Percentiles rank a stretch among this genome's conserved stretches.
Evolutionary conservation across 352 stramenopile species (phyloP).

Genomic region (Pythium utonaiense): DNA sequence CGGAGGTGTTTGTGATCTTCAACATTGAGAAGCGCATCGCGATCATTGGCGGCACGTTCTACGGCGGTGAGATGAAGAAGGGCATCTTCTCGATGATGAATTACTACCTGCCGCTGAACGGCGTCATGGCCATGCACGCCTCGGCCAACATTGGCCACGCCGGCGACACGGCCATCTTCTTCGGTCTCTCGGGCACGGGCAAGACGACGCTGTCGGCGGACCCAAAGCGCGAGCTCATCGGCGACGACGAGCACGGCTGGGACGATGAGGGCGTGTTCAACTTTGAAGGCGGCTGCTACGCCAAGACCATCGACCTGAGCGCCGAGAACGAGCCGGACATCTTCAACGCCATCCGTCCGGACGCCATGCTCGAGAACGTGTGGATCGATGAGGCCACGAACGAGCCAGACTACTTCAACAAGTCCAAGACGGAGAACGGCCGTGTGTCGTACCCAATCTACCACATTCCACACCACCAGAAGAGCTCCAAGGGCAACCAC

Average conservation of each 20-base stretch:
- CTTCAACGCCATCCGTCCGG: slow-evolving; percentile 59
- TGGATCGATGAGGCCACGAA: slow-evolving; percentile 42
- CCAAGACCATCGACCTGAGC: slow-evolving; percentile 94
- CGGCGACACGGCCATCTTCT: slow-evolving; percentile 53
- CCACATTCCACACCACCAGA: slow-evolving; percentile 52
- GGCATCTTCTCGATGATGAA: slow-evolving; percentile 74
- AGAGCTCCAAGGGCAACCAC: slow-evolving; percentile 44
- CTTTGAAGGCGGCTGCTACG: slow-evolving; percentile 97
- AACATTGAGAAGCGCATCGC: slow-evolving; percentile 66
- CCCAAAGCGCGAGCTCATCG: slow-evolving; percentile 90
- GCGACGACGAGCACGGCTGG: slow-evolving; percentile 86
- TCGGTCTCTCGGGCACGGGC: slow-evolving; percentile 82
- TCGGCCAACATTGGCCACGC: slow-evolving; percentile 52
- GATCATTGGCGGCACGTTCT: slow-evolving; percentile 61
- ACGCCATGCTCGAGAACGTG: slow-evolving; percentile 58
- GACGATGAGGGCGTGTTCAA: slow-evolving; percentile 92
- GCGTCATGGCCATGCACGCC: slow-evolving; percentile 62
- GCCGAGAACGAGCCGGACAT: slow-evolving; percentile 95
- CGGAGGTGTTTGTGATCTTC: slow-evolving; percentile 63
- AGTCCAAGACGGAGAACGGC: slow-evolving; percentile 53
- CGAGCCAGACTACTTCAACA: slow-evolving; percentile 55
- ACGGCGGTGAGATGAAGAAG: slow-evolving; percentile 74
- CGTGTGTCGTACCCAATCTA: slow-evolving; percentile 57
- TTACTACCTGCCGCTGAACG: slow-evolving; percentile 56
- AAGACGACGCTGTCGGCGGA: slow-evolving; percentile 89